Conservation (phyloP, 1,139 yeast species). For the Candida tropicalis region DNA sequence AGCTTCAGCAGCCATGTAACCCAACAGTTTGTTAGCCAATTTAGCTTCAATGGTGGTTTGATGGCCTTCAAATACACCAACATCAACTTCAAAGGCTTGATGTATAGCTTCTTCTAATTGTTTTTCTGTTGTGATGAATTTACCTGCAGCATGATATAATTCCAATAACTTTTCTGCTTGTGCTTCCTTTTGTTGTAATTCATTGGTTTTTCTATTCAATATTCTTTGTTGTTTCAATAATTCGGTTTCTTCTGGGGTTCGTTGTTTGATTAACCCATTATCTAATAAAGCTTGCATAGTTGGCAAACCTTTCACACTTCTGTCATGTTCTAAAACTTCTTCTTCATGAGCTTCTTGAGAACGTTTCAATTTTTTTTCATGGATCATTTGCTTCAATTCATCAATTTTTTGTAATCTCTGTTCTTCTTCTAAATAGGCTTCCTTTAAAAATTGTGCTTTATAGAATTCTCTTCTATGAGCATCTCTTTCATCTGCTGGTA, state of each 20-base stretch:
- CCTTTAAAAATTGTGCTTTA: constrained; percentile 71
- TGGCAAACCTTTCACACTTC: constrained; percentile 76
- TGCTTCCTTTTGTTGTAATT: constrained; percentile 37
- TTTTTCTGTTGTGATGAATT: constrained; percentile 66
- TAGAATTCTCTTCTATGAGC: constrained; percentile 61
- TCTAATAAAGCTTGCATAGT: constrained; percentile 69
- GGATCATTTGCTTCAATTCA: constrained; percentile 30
- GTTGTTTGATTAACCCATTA: constrained; percentile 69
- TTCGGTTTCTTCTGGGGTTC: constrained; percentile 68
- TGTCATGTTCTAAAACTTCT: constrained; percentile 36
- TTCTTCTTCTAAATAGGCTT: constrained; percentile 67
- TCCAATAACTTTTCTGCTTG: constrained; percentile 63
- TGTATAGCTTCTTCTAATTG: constrained; percentile 60
- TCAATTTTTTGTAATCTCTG: constrained; percentile 47
- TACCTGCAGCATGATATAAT: constrained; percentile 70
- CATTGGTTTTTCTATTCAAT: constrained; percentile 37
- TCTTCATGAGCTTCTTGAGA: constrained; percentile 29
- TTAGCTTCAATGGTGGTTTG: constrained; percentile 40
- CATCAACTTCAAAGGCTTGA: constrained; percentile 54
- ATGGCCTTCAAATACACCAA: constrained; percentile 39
- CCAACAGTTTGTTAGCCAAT: constrained; percentile 24
- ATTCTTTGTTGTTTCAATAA: constrained; percentile 45
- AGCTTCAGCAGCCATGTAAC: constrained; percentile 28
- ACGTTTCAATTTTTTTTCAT: constrained; percentile 22
- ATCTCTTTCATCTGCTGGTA: constrained; percentile 52